phyloP scores from a whole-genome alignment of 257 asterid genomes.

The Fraxinus quadrangulata region DNA sequence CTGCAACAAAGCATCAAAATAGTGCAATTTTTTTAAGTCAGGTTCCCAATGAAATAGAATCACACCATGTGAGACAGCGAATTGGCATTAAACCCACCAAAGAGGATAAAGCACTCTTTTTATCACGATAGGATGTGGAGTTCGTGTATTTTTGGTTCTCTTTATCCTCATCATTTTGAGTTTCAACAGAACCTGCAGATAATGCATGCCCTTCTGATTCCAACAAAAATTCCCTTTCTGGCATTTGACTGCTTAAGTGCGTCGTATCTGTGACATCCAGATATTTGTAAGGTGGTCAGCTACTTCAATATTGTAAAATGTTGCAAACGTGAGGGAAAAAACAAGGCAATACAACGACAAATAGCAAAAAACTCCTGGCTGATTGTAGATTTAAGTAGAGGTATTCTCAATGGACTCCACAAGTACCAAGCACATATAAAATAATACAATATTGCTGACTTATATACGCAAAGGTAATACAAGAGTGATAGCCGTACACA shows the following conservation, averaged over 20 bases:
- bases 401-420: neutral
- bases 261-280: slow-evolving; percentile 47
- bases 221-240: slow-evolving; percentile 49
- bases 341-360: neutral
- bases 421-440: neutral
- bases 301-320: slow-evolving; percentile 7
- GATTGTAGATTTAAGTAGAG: neutral
- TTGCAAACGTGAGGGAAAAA: neutral
- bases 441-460: neutral
- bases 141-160: slow-evolving; percentile 42
- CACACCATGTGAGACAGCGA: slow-evolving; percentile 18
- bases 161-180: slow-evolving; percentile 45
- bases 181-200: slow-evolving; percentile 47
- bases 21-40: slow-evolving; percentile 24
- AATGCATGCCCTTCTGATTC: slow-evolving; percentile 63
- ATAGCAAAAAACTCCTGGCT: neutral
- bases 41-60: slow-evolving; percentile 20
- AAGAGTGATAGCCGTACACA: neutral
- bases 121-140: slow-evolving; percentile 60
- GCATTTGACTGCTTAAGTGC: slow-evolving; percentile 43
- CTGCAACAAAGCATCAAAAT: slow-evolving; percentile 41
- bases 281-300: slow-evolving; percentile 19
- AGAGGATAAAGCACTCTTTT: slow-evolving; percentile 69
- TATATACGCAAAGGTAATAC: neutral
- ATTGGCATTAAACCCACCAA: slow-evolving; percentile 43